Percentiles rank a stretch among this genome's conserved stretches.
Evolutionary conservation across 2,329 filamentous ascomycete species (phyloP).

Genomic region (Berkeleyomyces rouxiae): DNA sequence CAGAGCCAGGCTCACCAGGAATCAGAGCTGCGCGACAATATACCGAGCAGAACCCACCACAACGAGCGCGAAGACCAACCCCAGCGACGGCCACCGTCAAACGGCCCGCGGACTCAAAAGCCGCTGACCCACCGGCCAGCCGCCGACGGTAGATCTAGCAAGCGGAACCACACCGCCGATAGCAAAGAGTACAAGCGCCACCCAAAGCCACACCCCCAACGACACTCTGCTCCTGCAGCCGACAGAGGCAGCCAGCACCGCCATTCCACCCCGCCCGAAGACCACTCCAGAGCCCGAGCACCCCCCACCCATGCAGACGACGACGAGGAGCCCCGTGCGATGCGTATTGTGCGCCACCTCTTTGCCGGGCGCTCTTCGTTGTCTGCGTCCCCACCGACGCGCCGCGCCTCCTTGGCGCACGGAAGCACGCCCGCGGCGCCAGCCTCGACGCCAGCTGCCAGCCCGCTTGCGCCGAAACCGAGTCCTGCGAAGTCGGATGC

Average conservation of each 20-base stretch:
- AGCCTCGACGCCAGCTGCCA: neutral
- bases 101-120: too few species aligned
- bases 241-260: neutral
- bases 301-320: neutral
- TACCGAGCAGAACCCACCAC: too few species aligned
- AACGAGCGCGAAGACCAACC: too few species aligned
- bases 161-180: neutral
- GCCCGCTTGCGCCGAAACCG: neutral
- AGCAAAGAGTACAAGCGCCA: neutral
- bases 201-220: neutral
- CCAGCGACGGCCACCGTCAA: too few species aligned
- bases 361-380: neutral
- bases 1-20: too few species aligned
- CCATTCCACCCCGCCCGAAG: neutral
- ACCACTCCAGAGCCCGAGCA: neutral
- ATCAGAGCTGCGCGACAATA: too few species aligned
- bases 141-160: neutral
- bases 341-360: neutral
- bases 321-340: conserved; percentile 1
- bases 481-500: neutral
- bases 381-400: neutral
- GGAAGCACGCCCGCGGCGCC: neutral
- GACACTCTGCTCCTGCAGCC: neutral
- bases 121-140: neutral
- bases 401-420: neutral